A percentile compares a stretch with the other conserved stretches of the same genome.
phyloP scores from a whole-genome alignment of 73 alveolate genomes.

The Paramecium biaurelia region DNA sequence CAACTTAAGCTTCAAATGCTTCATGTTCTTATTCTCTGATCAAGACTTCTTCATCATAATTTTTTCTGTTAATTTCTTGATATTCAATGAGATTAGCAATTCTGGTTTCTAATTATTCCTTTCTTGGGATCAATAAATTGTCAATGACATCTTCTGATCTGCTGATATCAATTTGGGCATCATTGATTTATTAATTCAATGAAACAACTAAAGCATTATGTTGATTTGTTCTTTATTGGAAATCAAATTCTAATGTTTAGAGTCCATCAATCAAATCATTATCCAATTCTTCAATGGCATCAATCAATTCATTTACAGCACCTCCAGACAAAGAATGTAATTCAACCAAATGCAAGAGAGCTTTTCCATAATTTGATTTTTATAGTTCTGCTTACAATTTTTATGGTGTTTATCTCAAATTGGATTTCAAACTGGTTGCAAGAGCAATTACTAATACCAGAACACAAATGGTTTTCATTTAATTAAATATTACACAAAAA shows the following conservation, averaged over 20 bases:
- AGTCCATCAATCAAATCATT: slow-evolving; percentile 5
- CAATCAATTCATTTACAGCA: not conserved
- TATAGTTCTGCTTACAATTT: slow-evolving; percentile 6
- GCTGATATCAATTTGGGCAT: not conserved
- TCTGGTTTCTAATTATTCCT: not conserved
- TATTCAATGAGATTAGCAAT: not conserved
- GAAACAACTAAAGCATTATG: not conserved
- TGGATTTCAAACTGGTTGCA: not conserved
- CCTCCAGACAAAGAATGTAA: not conserved
- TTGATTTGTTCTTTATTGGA: slow-evolving; percentile 16
- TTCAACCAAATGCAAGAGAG: not conserved
- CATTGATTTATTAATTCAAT: slow-evolving; percentile 36
- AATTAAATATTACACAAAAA: slow-evolving; percentile 5
- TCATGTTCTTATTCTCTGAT: slow-evolving; percentile 24
- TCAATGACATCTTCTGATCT: slow-evolving; percentile 27
- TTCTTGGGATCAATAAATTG: slow-evolving; percentile 10
- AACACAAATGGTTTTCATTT: slow-evolving; percentile 9
- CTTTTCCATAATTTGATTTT: slow-evolving; percentile 4
- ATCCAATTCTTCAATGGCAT: slow-evolving; percentile 13
- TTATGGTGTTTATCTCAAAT: not conserved
- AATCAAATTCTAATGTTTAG: not conserved
- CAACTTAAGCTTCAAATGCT: slow-evolving; percentile 11
- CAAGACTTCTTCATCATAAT: not conserved
- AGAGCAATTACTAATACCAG: not conserved
- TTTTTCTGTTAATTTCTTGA: not conserved